phyloP scores from a whole-genome alignment of 2,329 filamentous ascomycete species.

The Xenoacremonium recifei region DNA sequence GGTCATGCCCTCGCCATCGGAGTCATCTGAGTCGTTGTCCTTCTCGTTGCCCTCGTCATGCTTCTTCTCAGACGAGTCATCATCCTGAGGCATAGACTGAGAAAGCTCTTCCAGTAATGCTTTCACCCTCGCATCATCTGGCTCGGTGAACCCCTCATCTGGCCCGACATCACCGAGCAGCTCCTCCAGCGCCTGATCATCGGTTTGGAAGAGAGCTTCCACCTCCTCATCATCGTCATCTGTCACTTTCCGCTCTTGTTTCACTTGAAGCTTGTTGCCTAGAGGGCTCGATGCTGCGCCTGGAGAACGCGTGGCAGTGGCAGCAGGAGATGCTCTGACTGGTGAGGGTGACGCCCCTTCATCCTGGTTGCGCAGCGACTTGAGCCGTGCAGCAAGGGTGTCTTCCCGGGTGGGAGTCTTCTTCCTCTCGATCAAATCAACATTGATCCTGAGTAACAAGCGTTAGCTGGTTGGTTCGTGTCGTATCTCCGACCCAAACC shows the following conservation, averaged over 20 bases:
- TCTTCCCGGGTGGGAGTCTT: conserved; percentile 48
- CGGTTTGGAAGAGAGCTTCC: conserved; percentile 42
- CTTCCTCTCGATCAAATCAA: conserved; percentile 41
- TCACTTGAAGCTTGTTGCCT: not conserved
- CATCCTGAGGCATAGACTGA: conserved; percentile 28
- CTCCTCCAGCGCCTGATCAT: conserved; percentile 53
- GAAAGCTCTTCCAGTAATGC: conserved; percentile 38
- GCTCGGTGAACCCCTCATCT: conserved; percentile 27
- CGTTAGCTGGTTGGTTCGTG: conserved; percentile 1
- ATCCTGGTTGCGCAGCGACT: conserved; percentile 45
- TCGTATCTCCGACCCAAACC: not conserved
- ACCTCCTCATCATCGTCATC: conserved; percentile 31
- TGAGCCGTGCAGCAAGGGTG: conserved; percentile 50
- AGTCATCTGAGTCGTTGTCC: conserved; percentile 38
- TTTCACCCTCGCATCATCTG: conserved; percentile 33
- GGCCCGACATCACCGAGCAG: conserved; percentile 44
- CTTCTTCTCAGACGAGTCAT: not conserved
- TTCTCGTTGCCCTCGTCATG: conserved; percentile 3
- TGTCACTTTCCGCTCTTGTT: not conserved
- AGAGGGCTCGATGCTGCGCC: not conserved
- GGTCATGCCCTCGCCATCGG: conserved; percentile 50
- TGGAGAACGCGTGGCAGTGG: not conserved
- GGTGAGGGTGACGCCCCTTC: conserved; percentile 23
- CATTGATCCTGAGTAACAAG: conserved; percentile 17
- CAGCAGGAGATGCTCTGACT: conserved; percentile 3